A percentile compares a stretch with the other conserved stretches of the same genome.
phyloP scores from a whole-genome alignment of 2,329 filamentous ascomycete species.

The Hirsutella minnesotensis region DNA sequence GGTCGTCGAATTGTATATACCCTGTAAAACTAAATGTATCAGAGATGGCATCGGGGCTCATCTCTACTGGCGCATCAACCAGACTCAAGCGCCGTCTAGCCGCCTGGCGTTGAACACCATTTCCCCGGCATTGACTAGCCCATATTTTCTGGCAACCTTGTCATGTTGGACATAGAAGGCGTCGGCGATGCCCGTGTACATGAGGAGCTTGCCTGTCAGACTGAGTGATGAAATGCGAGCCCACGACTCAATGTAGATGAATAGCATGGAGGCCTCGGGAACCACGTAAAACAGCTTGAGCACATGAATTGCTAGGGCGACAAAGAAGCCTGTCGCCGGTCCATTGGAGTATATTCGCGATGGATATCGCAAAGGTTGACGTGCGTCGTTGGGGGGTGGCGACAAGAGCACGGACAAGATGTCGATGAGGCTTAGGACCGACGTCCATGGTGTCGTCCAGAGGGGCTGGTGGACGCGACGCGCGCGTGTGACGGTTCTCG shows the following conservation, averaged over 20 bases:
- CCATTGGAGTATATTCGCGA: constrained; percentile 79
- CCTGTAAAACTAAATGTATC: constrained; percentile 10
- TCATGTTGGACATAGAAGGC: constrained; percentile 76
- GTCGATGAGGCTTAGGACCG: constrained; percentile 50
- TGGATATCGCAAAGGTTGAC: constrained; percentile 38
- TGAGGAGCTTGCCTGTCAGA: constrained; percentile 68
- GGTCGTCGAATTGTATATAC: constrained; percentile 5
- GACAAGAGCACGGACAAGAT: constrained; percentile 45
- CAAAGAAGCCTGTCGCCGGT: constrained; percentile 74
- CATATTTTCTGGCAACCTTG: constrained; percentile 39
- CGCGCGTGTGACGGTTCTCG: constrained; percentile 62
- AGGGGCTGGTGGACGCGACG: constrained; percentile 73
- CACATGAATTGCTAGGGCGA: constrained; percentile 40
- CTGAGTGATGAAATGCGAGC: constrained; percentile 74
- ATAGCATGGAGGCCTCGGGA: constrained; percentile 48
- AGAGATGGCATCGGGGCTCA: background rate
- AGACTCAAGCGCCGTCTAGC: too few species aligned
- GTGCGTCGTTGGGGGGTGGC: constrained; percentile 12
- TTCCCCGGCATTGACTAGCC: constrained; percentile 23
- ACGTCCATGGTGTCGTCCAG: constrained; percentile 58
- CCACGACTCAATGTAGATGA: constrained; percentile 87
- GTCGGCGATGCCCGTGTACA: constrained; percentile 54
- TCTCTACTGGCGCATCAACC: constrained; percentile 1
- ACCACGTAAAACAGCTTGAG: constrained; percentile 34
- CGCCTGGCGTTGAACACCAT: constrained; percentile 27